A percentile compares a stretch with the other conserved stretches of the same genome.
Conservation (phyloP, 768 basidiomycete species). For the Cubamyces sp. region DNA sequence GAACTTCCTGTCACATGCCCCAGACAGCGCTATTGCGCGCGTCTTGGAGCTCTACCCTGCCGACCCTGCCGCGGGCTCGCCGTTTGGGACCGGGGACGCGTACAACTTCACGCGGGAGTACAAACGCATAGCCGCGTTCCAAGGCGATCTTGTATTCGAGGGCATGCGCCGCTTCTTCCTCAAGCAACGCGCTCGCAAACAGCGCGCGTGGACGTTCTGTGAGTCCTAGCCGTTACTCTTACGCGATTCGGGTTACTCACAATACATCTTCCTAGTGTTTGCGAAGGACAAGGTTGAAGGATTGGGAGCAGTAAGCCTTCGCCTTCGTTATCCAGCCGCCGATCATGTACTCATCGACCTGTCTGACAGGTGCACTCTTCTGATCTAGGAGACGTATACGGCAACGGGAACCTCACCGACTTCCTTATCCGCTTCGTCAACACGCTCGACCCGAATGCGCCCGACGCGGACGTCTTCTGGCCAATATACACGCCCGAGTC, state of each 20-base stretch:
- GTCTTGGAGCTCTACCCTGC: constrained; percentile 31
- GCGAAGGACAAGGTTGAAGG: constrained; percentile 1
- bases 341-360: too few relatives aligned
- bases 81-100: constrained; percentile 50
- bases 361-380: constrained; percentile 44
- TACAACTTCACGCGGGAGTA: constrained; percentile 48
- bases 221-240: constrained; percentile 19
- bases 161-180: constrained; percentile 42
- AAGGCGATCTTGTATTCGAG: constrained; percentile 42
- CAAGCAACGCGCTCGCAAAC: constrained; percentile 35
- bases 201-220: constrained; percentile 42
- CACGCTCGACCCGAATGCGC: constrained; percentile 46
- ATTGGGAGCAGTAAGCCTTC: constrained; percentile 7
- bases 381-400: constrained; percentile 48
- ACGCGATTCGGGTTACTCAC: not conserved
- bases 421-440: constrained; percentile 48
- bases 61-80: constrained; percentile 51
- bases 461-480: constrained; percentile 41
- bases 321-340: not conserved
- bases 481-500: constrained; percentile 44
- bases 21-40: constrained; percentile 12
- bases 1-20: constrained; percentile 25
- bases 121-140: constrained; percentile 41
- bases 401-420: constrained; percentile 47
- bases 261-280: not conserved